Evolutionary conservation across 495 filamentous ascomycete species (phyloP).

Genomic region (Neurospora cerealis): DNA sequence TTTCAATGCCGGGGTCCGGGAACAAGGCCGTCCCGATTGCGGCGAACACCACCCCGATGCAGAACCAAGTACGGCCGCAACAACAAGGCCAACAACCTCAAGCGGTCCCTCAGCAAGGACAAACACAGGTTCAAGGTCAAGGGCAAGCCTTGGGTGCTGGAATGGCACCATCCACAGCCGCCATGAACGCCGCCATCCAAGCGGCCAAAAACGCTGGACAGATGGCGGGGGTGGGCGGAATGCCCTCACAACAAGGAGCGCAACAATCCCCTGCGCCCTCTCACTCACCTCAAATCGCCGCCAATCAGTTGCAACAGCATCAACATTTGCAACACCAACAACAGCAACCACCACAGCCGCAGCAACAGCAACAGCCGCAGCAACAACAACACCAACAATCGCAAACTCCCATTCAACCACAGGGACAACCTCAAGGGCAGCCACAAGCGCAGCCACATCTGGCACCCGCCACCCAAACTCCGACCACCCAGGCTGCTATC

Average conservation of each 20-base stretch:
- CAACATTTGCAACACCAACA: conserved; percentile 7
- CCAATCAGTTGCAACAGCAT: background rate
- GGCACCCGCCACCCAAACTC: background rate
- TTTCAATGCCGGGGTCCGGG: conserved; percentile 6
- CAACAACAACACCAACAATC: conserved; percentile 5
- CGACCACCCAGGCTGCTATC: conserved; percentile 7
- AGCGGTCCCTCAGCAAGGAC: background rate
- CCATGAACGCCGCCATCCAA: conserved; percentile 42
- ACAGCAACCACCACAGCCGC: conserved; percentile 1
- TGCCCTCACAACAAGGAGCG: conserved; percentile 6
- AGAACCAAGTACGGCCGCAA: conserved; percentile 3
- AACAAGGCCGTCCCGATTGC: conserved; percentile 11
- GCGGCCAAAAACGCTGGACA: conserved; percentile 37
- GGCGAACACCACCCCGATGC: conserved; percentile 13
- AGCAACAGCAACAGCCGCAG: conserved; percentile 6
- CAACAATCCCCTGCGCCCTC: conserved; percentile 6
- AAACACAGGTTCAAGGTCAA: conserved; percentile 18
- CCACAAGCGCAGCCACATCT: conserved; percentile 6
- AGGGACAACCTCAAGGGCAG: background rate
- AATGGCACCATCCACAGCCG: conserved; percentile 16
- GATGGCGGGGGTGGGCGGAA: conserved; percentile 14
- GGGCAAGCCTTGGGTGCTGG: conserved; percentile 9
- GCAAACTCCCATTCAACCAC: conserved; percentile 11
- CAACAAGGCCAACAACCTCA: conserved; percentile 10
- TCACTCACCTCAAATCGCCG: conserved; percentile 15